Evolutionary conservation across 1,139 yeast species (phyloP), one percentile per base, ranked within the genome.

Genomic region (Magnusiomyces ingens): DNA sequence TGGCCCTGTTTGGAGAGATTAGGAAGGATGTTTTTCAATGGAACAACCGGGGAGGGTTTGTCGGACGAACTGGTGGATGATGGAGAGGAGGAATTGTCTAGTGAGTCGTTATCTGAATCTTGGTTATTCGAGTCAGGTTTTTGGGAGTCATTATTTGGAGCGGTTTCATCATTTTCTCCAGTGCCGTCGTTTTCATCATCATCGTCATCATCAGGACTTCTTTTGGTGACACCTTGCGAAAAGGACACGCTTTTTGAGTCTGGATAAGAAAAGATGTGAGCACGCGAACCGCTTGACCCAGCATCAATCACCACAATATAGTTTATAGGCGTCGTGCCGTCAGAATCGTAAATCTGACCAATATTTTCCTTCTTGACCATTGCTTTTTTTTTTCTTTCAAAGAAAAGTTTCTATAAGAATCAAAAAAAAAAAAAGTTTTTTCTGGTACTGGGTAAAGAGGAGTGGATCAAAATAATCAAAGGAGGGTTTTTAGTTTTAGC

Each of bases 251-350:
- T 26, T 26, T 26, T 26, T 8, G 64, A 76, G 56, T 80, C 79
- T 41, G 80, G 71, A 86, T 89, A 85, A 56, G 77, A 76, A 67
- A 88, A 88, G 1, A 88, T 77, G 62, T 78, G 85, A 0, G 85
- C 85, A 68, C 99, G 83, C 26, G 97, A 90, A 36, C 99, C 99
- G 6, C 96, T 85, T 2, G 97, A 89, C 13, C 99, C 99, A 2
- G 98, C 99, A 72, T 93, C 99, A 52, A 93, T 76, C 96, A 93
- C 89, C 32, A 93, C 80, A 40, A 91, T 97, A 58, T 73, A 82
- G 63, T 83, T 83, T 58, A 77, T 80, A 0, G 86, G 85, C 0
- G 75, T 66, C 18, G 15, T n/a, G 0, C 77, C 78, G 2, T 73
- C 66, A 6, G 48, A 32, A 32, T 54, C 59, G 40, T 48, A 48